A percentile compares a stretch with the other conserved stretches of the same genome.
Evolutionary conservation across 495 filamentous ascomycete species (phyloP).

Genomic region (Durotheca rogersii): DNA sequence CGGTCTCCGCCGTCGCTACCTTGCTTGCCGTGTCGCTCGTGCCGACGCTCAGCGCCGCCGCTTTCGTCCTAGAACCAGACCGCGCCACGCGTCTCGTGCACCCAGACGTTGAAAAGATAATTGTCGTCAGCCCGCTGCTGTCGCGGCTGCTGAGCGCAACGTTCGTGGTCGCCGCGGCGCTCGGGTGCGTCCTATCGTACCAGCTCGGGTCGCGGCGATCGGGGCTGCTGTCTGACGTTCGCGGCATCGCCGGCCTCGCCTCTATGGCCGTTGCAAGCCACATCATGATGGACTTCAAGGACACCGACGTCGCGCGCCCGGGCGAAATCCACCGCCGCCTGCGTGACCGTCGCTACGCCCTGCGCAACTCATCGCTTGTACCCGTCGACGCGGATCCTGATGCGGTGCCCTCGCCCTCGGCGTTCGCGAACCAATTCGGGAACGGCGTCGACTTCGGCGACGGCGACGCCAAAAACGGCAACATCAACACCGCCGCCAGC

Average conservation of each 20-base stretch:
- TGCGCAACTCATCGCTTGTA: conserved; percentile 66
- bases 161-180: conserved; percentile 53
- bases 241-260: conserved; percentile 71
- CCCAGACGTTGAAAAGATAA: conserved; percentile 45
- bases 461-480: too few relatives aligned
- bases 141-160: conserved; percentile 58
- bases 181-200: conserved; percentile 59
- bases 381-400: conserved; percentile 45
- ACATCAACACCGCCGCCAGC: too few relatives aligned
- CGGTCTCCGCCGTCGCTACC: conserved; percentile 59
- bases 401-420: too few relatives aligned
- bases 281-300: conserved; percentile 72
- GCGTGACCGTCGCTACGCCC: conserved; percentile 61
- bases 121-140: conserved; percentile 58
- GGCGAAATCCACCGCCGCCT: conserved; percentile 65
- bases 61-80: conserved; percentile 54
- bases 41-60: conserved; percentile 61
- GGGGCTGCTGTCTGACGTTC: conserved; percentile 66
- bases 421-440: too few relatives aligned
- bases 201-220: conserved; percentile 60
- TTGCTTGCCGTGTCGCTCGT: conserved; percentile 63
- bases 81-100: conserved; percentile 33
- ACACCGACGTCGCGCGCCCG: conserved; percentile 65
- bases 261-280: conserved; percentile 71
- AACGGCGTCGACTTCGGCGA: too few relatives aligned